Evolutionary conservation across 2,329 filamentous ascomycete genomes (phyloP).

Genomic region (Anthostomella pinea): DNA sequence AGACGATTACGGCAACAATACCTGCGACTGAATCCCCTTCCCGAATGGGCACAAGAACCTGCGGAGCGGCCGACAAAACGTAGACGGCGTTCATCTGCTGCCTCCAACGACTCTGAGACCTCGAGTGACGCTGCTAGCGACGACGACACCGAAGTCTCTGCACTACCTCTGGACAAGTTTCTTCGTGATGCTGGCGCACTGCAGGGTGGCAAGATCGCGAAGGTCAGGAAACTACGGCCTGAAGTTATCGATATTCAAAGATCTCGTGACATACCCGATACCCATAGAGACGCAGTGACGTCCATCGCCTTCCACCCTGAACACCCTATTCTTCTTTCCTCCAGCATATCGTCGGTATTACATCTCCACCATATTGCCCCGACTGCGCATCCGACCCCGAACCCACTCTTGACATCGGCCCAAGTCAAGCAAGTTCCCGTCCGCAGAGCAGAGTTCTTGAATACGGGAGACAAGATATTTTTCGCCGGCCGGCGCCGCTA

Average conservation of each 20-base stretch:
- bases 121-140: conserved; percentile 24
- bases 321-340: conserved; percentile 84
- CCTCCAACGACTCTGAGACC: conserved; percentile 33
- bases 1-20: conserved; percentile 77
- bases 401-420: conserved; percentile 86
- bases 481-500: conserved; percentile 84
- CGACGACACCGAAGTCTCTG: conserved; percentile 56
- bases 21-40: conserved; percentile 56
- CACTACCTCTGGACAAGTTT: conserved; percentile 75
- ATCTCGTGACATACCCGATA: conserved; percentile 77
- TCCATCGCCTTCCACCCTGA: conserved; percentile 87
- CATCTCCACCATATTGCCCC: conserved; percentile 87
- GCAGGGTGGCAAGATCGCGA: conserved; percentile 50
- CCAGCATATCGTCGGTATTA: conserved; percentile 79
- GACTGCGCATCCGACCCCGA: conserved; percentile 70
- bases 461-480: conserved; percentile 73
- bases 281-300: conserved; percentile 74
- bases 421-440: conserved; percentile 84
- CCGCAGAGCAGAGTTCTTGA: conserved; percentile 76
- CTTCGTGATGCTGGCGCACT: conserved; percentile 73
- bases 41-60: conserved; percentile 56
- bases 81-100: conserved; percentile 49
- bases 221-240: conserved; percentile 72
- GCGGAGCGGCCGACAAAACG: conserved; percentile 50
- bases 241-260: conserved; percentile 90